Percentiles rank a stretch among this genome's conserved stretches.
These are phyloP conservation scores for Trichoderma parareesei DNA, from an alignment of 495 filamentous ascomycete genomes.

Conservation along the genomic window DNA sequence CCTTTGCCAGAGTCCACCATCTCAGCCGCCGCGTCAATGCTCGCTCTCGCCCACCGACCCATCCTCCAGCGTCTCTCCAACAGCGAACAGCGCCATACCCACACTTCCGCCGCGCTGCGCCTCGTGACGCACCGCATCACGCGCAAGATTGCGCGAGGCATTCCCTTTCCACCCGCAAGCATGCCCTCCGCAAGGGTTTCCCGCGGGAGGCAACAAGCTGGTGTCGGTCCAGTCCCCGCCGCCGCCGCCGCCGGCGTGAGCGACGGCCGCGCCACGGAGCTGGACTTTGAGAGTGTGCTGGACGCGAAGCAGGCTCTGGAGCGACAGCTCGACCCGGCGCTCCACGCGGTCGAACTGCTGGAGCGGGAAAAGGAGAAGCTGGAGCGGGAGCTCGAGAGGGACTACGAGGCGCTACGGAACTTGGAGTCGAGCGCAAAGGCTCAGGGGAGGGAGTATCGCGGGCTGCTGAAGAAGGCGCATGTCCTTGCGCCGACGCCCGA, in stretches of 20 bases:
- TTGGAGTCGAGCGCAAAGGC: constrained; percentile 33
- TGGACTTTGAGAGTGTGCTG: constrained; percentile 37
- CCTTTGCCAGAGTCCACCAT: constrained; percentile 31
- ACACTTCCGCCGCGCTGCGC: constrained; percentile 28
- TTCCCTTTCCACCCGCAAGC: constrained; percentile 33
- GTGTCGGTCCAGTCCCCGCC: neutral
- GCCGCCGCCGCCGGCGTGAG: neutral
- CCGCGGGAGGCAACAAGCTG: constrained; percentile 17
- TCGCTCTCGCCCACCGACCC: constrained; percentile 30
- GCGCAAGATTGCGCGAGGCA: constrained; percentile 28
- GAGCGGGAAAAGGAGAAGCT: constrained; percentile 31
- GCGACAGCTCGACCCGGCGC: constrained; percentile 32
- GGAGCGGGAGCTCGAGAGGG: constrained; percentile 28
- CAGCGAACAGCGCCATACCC: constrained; percentile 27
- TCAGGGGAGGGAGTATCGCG: constrained; percentile 29
- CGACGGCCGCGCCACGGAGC: constrained; percentile 27
- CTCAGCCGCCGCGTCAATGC: constrained; percentile 26
- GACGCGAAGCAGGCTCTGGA: constrained; percentile 29
- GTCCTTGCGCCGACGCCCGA: constrained; percentile 28
- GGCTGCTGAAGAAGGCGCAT: constrained; percentile 30
- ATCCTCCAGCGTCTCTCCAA: constrained; percentile 32
- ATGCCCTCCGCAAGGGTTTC: neutral
- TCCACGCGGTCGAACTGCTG: constrained; percentile 38
- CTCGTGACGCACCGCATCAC: constrained; percentile 27
- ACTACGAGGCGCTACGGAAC: constrained; percentile 29